These are phyloP conservation scores for Ascochyta koolunga DNA, from an alignment of 2,329 filamentous ascomycete genomes.

Conservation along the genomic window DNA sequence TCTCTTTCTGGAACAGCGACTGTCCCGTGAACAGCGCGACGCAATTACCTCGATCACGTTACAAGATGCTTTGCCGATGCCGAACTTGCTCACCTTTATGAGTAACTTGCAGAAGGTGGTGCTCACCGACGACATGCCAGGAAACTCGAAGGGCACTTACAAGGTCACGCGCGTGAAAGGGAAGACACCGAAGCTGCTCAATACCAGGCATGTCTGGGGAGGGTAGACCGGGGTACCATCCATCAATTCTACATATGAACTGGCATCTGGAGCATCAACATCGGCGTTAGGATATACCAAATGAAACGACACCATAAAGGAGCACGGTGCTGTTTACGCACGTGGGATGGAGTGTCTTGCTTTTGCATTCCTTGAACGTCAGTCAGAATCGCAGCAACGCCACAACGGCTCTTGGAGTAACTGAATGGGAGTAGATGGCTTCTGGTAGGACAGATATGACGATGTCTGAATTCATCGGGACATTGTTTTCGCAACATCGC, in stretches of 20 bases:
- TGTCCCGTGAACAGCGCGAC: conserved; percentile 27
- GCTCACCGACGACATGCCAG: conserved; percentile 12
- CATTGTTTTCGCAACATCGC: not conserved
- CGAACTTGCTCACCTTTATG: conserved; percentile 25
- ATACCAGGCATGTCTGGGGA: conserved; percentile 16
- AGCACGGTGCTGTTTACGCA: not conserved
- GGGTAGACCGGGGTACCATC: not conserved
- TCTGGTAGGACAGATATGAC: not conserved
- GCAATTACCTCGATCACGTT: conserved; percentile 29
- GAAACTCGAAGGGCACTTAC: conserved; percentile 21
- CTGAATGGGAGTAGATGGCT: not conserved
- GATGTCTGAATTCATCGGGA: not conserved
- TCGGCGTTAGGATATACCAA: conserved; percentile 7
- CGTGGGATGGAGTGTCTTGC: not conserved
- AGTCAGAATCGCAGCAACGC: not conserved
- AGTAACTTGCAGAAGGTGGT: conserved; percentile 29
- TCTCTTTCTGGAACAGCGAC: conserved; percentile 27
- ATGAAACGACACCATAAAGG: not conserved
- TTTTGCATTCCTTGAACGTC: not conserved
- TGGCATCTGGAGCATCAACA: not conserved
- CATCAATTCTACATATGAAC: not conserved
- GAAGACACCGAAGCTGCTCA: conserved; percentile 21
- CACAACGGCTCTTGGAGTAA: not conserved
- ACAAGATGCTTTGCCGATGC: conserved; percentile 20
- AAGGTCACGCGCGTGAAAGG: conserved; percentile 24